Percentiles rank a stretch among this genome's conserved stretches.
Evolutionary conservation across 2,329 filamentous ascomycete species (phyloP).

Genomic region (Grosmannia clavigera): DNA sequence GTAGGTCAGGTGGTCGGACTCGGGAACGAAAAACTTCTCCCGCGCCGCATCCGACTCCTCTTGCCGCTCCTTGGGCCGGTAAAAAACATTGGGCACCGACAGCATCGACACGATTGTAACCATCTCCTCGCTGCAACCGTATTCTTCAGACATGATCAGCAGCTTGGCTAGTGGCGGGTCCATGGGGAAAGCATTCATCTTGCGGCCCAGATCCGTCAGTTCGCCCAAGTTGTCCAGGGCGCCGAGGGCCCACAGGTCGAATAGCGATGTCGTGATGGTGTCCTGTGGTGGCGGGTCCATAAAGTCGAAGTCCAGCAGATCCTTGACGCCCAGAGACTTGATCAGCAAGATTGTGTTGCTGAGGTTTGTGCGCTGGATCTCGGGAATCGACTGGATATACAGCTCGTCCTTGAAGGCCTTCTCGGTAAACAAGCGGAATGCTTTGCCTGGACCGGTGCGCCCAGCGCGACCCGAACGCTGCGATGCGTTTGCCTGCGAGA

Average conservation of each 20-base stretch:
- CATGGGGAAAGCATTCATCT: slow-evolving; percentile 98
- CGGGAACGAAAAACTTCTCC: slow-evolving; percentile 97
- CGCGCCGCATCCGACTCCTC: slow-evolving; percentile 92
- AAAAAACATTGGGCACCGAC: slow-evolving; percentile 92
- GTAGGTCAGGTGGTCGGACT: slow-evolving; percentile 92
- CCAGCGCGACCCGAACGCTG: slow-evolving; percentile 90
- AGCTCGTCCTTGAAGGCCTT: slow-evolving; percentile 91
- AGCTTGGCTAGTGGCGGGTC: slow-evolving; percentile 91
- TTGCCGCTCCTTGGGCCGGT: slow-evolving; percentile 88
- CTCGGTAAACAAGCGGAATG: slow-evolving; percentile 88
- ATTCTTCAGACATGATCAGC: slow-evolving; percentile 79
- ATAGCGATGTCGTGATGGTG: slow-evolving; percentile 91
- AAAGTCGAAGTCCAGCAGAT: slow-evolving; percentile 93
- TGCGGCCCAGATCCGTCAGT: slow-evolving; percentile 71
- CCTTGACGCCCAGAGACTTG: slow-evolving; percentile 88
- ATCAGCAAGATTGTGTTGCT: slow-evolving; percentile 88
- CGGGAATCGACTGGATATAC: slow-evolving; percentile 92
- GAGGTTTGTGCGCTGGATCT: slow-evolving; percentile 93
- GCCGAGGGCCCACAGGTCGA: slow-evolving; percentile 92
- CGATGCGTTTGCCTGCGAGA: slow-evolving; percentile 90
- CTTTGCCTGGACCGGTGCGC: slow-evolving; percentile 87
- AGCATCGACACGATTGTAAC: slow-evolving; percentile 97
- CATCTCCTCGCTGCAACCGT: slow-evolving; percentile 94
- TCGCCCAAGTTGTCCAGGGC: slow-evolving; percentile 90
- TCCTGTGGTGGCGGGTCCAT: slow-evolving; percentile 99